Conservation (phyloP, 2,329 filamentous ascomycete species). For the Colletotrichum zoysiae region DNA sequence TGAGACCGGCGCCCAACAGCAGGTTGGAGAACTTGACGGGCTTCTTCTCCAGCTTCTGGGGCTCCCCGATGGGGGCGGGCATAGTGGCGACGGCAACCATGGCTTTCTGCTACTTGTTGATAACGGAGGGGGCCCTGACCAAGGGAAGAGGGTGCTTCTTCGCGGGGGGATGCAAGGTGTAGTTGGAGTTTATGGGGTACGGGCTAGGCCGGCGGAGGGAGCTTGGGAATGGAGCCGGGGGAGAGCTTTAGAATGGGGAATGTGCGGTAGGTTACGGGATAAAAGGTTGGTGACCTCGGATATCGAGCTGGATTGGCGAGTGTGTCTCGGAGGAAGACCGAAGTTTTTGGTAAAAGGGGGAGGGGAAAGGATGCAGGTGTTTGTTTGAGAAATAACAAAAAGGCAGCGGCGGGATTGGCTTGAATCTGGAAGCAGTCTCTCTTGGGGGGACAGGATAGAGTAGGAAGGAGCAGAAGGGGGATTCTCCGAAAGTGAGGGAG, state of each 20-base stretch:
- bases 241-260: constrained; percentile 24
- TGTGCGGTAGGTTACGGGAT: constrained; percentile 35
- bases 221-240: constrained; percentile 22
- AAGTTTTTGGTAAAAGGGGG: constrained; percentile 15
- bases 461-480: constrained; percentile 14
- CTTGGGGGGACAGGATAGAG: constrained; percentile 6
- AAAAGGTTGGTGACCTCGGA: constrained; percentile 40
- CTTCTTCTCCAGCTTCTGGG: constrained; percentile 89
- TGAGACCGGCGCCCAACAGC: constrained; percentile 92
- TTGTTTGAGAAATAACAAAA: background rate
- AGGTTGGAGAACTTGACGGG: constrained; percentile 99
- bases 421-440: constrained; percentile 16
- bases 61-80: constrained; percentile 62
- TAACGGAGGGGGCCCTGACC: constrained; percentile 88
- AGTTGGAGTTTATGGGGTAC: constrained; percentile 38
- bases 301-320: constrained; percentile 34
- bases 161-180: constrained; percentile 60
- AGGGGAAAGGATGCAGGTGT: constrained; percentile 4
- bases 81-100: constrained; percentile 73
- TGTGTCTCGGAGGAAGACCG: constrained; percentile 37
- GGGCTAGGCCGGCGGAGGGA: constrained; percentile 14
- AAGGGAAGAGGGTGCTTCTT: constrained; percentile 95
- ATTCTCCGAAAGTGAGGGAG: constrained; percentile 11
- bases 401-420: constrained; percentile 28
- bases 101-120: constrained; percentile 57